These are phyloP conservation scores for Aspergillus funiculosus DNA, from an alignment of 495 filamentous ascomycete species.

Conservation along the genomic window DNA sequence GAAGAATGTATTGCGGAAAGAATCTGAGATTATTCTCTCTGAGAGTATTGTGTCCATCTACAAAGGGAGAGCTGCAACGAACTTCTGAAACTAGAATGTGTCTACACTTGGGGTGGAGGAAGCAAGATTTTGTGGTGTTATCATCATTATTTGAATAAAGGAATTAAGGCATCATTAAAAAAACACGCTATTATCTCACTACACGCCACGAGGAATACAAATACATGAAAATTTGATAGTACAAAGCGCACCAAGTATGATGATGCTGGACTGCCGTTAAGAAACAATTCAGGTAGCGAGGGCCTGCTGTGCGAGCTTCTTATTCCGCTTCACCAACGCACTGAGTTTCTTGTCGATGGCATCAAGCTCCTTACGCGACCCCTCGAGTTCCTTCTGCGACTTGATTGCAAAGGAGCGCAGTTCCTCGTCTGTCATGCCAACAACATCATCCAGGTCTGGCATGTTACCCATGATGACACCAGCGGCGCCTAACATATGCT, in stretches of 20 bases:
- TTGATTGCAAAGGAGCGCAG: constrained; percentile 32
- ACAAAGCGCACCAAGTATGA: neutral
- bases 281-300: constrained; percentile 17
- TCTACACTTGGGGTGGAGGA: too few species aligned
- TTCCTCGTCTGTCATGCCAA: constrained; percentile 40
- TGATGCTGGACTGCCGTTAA: neutral
- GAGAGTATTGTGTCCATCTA: too few species aligned
- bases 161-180: too few species aligned
- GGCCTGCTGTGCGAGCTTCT: constrained; percentile 42
- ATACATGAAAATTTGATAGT: neutral
- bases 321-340: constrained; percentile 46
- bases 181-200: too few species aligned
- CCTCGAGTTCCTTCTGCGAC: constrained; percentile 40
- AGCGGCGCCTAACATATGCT: constrained; percentile 39
- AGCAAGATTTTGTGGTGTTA: too few species aligned
- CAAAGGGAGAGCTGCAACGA: too few species aligned
- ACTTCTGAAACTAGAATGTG: too few species aligned
- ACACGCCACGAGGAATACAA: too few species aligned
- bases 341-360: constrained; percentile 42
- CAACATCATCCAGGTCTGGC: constrained; percentile 37
- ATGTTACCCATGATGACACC: constrained; percentile 28
- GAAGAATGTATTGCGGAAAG: too few species aligned
- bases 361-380: constrained; percentile 41
- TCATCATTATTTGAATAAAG: too few species aligned
- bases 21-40: too few species aligned